phyloP scores from a whole-genome alignment of 805 yeast genomes.

The Metschnikowia hibisci region DNA sequence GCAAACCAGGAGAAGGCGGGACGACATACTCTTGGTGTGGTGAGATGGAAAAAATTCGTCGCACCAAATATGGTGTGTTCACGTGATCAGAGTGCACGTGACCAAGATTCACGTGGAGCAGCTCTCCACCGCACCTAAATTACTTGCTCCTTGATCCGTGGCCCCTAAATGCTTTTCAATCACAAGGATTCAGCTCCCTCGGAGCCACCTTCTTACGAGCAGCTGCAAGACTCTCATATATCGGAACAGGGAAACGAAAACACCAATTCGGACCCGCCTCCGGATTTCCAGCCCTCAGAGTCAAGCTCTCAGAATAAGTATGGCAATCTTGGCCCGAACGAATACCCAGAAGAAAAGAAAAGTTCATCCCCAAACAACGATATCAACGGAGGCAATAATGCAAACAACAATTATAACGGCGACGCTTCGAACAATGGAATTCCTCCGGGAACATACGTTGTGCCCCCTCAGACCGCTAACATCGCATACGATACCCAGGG shows the following conservation, averaged over 20 bases:
- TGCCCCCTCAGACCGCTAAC: slow-evolving; percentile 34
- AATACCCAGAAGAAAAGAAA: slow-evolving; percentile 17
- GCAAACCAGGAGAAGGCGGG: slow-evolving; percentile 3
- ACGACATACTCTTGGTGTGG: slow-evolving; percentile 1
- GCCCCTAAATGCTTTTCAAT: background rate
- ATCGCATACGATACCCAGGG: slow-evolving; percentile 34
- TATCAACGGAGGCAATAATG: background rate
- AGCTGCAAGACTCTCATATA: slow-evolving; percentile 8
- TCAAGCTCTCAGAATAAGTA: slow-evolving; percentile 3
- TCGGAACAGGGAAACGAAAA: background rate
- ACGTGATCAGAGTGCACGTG: background rate
- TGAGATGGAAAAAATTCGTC: no score
- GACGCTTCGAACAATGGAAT: slow-evolving; percentile 1
- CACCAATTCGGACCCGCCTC: background rate
- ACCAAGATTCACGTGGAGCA: background rate
- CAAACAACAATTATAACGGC: background rate
- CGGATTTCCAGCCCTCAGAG: background rate
- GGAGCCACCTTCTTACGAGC: slow-evolving; percentile 18
- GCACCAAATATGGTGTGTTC: no score
- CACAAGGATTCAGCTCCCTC: slow-evolving; percentile 4
- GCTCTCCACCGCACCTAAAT: background rate
- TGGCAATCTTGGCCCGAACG: slow-evolving; percentile 13
- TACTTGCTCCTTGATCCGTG: background rate
- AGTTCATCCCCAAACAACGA: background rate
- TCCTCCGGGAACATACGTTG: slow-evolving; percentile 18